A percentile compares a stretch with the other conserved stretches of the same genome.
Conservation (phyloP, 306 rosid genomes). For the Sphenostylis stenocarpa region DNA sequence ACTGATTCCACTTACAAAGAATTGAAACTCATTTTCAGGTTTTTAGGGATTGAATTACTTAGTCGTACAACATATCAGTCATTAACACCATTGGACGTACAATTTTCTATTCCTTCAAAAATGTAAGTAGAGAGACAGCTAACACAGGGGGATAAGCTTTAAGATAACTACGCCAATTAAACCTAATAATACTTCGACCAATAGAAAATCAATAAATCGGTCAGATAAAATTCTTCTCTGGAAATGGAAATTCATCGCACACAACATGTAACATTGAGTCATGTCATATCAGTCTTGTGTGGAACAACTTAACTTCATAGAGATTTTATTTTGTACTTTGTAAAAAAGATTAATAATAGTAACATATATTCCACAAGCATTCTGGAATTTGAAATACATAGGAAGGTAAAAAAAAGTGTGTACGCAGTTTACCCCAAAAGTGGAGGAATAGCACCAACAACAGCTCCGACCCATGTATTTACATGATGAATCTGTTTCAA, state of each 20-base stretch:
- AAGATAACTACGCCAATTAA: neutral
- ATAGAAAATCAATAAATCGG: constrained; percentile 11
- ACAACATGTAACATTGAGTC: constrained; percentile 7
- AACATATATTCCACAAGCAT: neutral
- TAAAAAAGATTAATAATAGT: constrained; percentile 7
- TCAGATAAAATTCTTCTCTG: neutral
- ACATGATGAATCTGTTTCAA: constrained; percentile 95
- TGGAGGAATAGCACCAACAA: constrained; percentile 98
- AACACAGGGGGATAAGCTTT: constrained; percentile 3
- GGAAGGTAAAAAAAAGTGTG: neutral
- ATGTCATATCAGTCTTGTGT: neutral
- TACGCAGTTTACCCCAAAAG: constrained; percentile 75
- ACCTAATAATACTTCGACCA: neutral
- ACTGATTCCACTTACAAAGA: neutral
- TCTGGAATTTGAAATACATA: constrained; percentile 5
- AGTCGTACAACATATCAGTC: constrained; percentile 6
- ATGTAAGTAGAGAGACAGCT: neutral
- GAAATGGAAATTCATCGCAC: neutral
- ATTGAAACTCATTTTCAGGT: neutral
- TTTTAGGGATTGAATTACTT: neutral
- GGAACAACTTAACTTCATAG: constrained; percentile 11
- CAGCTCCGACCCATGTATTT: constrained; percentile 97
- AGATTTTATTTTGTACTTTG: neutral
- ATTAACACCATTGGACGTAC: neutral
- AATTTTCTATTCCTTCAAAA: neutral